Evolutionary conservation across 208 protist genomes (phyloP).

Genomic region (Crithidia mellificae): DNA sequence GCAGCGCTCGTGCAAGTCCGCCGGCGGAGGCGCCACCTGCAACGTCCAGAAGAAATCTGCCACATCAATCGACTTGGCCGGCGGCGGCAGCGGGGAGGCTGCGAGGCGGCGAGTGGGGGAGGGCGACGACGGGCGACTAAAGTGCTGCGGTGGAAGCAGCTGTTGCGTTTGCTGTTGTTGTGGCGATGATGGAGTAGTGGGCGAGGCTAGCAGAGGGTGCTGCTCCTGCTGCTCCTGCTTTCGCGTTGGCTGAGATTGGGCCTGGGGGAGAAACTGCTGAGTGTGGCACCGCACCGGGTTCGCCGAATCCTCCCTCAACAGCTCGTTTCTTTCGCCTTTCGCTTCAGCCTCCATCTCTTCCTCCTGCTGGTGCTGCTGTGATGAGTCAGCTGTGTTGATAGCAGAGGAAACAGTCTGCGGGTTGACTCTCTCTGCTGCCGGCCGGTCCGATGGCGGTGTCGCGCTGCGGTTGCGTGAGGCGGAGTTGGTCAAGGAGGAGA

Average conservation of each 20-base stretch:
- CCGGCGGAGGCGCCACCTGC: constrained; percentile 30
- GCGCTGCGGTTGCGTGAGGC: background rate
- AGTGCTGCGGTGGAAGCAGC: background rate
- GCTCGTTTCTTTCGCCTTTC: too few species aligned
- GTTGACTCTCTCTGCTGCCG: background rate
- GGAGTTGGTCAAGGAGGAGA: constrained; percentile 11
- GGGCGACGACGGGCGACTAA: background rate
- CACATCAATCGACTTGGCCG: constrained; percentile 15
- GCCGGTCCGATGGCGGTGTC: background rate
- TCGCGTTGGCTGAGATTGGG: too few species aligned
- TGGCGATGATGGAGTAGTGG: too few species aligned
- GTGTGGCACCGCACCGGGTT: background rate
- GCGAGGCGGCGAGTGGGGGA: background rate
- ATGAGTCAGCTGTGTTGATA: too few species aligned
- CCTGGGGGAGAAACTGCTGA: constrained; percentile 6
- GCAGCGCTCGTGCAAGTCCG: constrained; percentile 21
- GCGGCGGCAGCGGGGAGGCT: background rate
- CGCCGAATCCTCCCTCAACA: background rate
- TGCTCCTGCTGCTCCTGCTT: too few species aligned
- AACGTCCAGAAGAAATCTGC: constrained; percentile 44
- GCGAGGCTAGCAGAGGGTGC: too few species aligned
- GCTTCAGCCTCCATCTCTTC: too few species aligned
- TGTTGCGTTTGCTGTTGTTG: background rate
- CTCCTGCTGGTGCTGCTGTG: too few species aligned
- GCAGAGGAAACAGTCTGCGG: too few species aligned